Evolutionary conservation across 768 basidiomycete genomes (phyloP), one percentile per base, ranked within the genome.

Genomic region (Hemileccinum impolitum): DNA sequence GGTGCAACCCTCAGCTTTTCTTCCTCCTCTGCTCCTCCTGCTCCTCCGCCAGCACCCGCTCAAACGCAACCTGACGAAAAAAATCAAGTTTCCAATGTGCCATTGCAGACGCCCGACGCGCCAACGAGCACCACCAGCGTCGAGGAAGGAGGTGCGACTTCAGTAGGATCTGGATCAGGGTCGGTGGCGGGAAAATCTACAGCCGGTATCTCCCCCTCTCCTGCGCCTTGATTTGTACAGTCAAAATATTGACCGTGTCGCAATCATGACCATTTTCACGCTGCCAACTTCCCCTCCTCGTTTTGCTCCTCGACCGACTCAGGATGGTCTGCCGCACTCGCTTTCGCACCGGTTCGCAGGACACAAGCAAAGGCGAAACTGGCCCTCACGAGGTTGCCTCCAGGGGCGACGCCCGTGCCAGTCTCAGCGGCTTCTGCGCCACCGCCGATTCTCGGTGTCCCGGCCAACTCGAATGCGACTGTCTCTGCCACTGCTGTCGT

Each of bases 291-390:
- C 39, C 38, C 28, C 8, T 26, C 15, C 6, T 38, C 37, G 6
- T n/a, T 11, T 26, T 8, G 12, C n/a, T n/a, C n/a, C n/a, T n/a
- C n/a, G n/a, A n/a, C n/a, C n/a, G n/a, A 17, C 13, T 13, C 50
- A 91, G 90, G 82, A 69, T 93, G 91, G 90, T 93, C 90, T 58
- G 85, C 90, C 54, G 80, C 90, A 13, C 85, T 93, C 56, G 91
- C 89, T 15, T 94, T 93, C 60, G 91, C 90, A 9, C 91, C 91
- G 39, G 75, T 90, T 45, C 82, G 89, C 45, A 77, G 89, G 56
- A 74, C 72, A 39, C 70, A 71, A 21, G 72, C 71, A 53, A 92
- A 89, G 61, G 51, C 78, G 32, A 91, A 90, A 65, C 66, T 74
- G 1, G 53, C 72, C 1, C 69, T 10, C 65, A 72, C 3, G 4